Conservation (phyloP, 352 stramenopile species). For the Phytopythium cucurbitacearum region DNA sequence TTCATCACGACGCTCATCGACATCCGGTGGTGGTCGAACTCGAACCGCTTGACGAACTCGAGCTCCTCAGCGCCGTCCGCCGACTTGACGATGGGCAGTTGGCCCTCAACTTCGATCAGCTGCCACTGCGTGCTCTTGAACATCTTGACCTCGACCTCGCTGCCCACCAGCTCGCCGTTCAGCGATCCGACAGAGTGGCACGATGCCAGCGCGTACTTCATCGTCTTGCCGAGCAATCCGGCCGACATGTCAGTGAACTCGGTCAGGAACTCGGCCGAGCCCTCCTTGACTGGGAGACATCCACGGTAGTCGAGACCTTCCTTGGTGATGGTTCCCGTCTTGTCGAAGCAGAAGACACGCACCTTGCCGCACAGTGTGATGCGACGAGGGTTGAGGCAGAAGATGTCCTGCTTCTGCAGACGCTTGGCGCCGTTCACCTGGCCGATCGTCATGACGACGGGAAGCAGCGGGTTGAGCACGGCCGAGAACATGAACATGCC, state of each 20-base stretch:
- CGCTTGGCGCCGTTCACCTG: constrained; percentile 84
- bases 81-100: constrained; percentile 39
- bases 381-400: constrained; percentile 77
- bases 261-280: constrained; percentile 28
- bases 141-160: constrained; percentile 87
- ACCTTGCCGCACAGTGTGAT: constrained; percentile 90
- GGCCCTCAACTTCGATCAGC: constrained; percentile 48
- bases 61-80: constrained; percentile 36
- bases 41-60: constrained; percentile 86
- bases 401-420: constrained; percentile 66
- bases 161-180: constrained; percentile 74
- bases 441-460: constrained; percentile 86
- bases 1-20: constrained; percentile 89
- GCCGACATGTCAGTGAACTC: constrained; percentile 62
- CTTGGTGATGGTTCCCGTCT: constrained; percentile 91
- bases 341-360: constrained; percentile 90
- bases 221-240: constrained; percentile 24
- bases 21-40: constrained; percentile 91
- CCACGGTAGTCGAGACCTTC: constrained; percentile 84
- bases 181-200: constrained; percentile 81
- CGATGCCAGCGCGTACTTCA: constrained; percentile 69
- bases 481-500: constrained; percentile 79
- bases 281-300: constrained; percentile 46
- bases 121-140: constrained; percentile 74
- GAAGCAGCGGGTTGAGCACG: constrained; percentile 81